Base-by-base conservation (phyloP, 148 eudicot species). In the Chenopodium album region DNA sequence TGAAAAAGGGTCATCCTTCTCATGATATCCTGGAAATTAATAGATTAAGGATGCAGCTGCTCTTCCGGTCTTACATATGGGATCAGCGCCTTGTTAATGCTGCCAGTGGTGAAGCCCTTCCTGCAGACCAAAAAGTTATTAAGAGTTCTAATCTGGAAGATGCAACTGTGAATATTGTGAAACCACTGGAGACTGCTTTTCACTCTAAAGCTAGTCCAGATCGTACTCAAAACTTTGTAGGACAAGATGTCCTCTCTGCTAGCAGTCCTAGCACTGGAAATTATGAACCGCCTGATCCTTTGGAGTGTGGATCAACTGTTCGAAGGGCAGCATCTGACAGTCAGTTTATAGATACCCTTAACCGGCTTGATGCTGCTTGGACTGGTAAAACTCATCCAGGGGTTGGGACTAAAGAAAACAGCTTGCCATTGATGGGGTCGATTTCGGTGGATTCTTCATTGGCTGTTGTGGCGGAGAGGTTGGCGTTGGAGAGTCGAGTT, bases 341-440 rank as follows among this genome's bases (percentile, higher is more conserved):
- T 64, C 89, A 92, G 74, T 87, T 83, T 75, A 79, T 83, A 72
- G 88, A 90, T 89, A 83, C 94, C 74, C 89, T 95, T 3, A 94
- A 94, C 75, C 92, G 95, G 56, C 95, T 92, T 79, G 97, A 96
- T 79, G 97, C 99, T 83, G 93, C 92, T 11, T 96, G 99, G 98
- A 92, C 94, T 1, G 99, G 99, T 80, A 88, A 91, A 78, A 91
- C 78, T 82, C 93, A 82, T 23, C 84, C 91, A 17, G 94, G 82
- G 78, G 47, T 50, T 76, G 87, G 82, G 77, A 50, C 82, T 16
- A 92, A 87, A 80, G 90, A 87, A 79, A 83, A 81, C 82, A 81
- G 70, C 78, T 80, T 28, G 84, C 70, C 84, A 12, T 71, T 84
- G 80, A 67, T 80, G 84, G 92, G 89, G 71, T 87, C 91, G 44